Evolutionary conservation across 2,329 filamentous ascomycete genomes (phyloP).

Genomic region (Keithomyces neogunnii): DNA sequence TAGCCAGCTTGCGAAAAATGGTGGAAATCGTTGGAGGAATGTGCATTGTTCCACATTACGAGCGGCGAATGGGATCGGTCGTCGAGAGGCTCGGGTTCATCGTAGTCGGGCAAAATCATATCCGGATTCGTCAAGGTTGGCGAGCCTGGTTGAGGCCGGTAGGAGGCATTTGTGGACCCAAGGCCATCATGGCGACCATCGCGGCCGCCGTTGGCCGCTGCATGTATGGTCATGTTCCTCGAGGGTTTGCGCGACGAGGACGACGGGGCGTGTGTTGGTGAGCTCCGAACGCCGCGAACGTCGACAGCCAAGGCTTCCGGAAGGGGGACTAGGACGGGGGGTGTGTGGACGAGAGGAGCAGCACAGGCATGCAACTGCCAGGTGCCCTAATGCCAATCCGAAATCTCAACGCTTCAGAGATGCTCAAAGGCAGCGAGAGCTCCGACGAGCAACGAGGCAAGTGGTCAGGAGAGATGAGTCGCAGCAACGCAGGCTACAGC

Average conservation of each 20-base stretch:
- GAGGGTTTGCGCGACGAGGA: background rate
- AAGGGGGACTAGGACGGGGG: background rate
- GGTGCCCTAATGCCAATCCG: background rate
- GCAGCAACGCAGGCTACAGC: background rate
- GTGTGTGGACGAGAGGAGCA: background rate
- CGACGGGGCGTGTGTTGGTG: background rate
- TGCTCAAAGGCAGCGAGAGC: background rate
- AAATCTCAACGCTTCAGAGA: background rate
- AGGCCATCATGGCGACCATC: slow-evolving; percentile 20
- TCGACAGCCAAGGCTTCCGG: background rate
- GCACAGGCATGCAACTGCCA: background rate
- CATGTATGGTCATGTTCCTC: slow-evolving; percentile 22
- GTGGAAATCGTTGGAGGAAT: slow-evolving; percentile 31
- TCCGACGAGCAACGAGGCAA: background rate
- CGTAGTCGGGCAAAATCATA: slow-evolving; percentile 80
- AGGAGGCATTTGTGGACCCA: slow-evolving; percentile 21
- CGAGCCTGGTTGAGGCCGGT: slow-evolving; percentile 53
- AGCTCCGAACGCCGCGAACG: background rate
- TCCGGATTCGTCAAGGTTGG: slow-evolving; percentile 89
- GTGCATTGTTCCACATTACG: slow-evolving; percentile 42
- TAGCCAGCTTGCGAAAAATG: slow-evolving; percentile 30
- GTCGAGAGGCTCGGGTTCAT: slow-evolving; percentile 46
- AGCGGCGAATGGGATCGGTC: slow-evolving; percentile 41
- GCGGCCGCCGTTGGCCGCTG: slow-evolving; percentile 16
- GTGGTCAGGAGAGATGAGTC: background rate